Percentiles rank a stretch among this genome's conserved stretches.
Conservation (phyloP, 2,329 filamentous ascomycete species). For the Penicillium paneum region DNA sequence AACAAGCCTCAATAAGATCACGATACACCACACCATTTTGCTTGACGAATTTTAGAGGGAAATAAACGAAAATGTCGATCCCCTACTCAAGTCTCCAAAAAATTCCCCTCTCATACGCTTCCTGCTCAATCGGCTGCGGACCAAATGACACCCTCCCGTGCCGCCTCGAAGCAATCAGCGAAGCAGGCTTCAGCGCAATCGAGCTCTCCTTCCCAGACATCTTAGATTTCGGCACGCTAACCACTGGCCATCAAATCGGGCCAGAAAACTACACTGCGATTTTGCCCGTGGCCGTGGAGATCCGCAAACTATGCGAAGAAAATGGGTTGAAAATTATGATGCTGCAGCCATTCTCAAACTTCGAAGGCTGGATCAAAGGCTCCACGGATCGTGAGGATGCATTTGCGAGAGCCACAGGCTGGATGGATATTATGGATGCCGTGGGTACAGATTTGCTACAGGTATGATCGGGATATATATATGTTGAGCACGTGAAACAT, state of each 20-base stretch:
- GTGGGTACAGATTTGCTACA: constrained; percentile 69
- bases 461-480: constrained; percentile 39
- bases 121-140: constrained; percentile 42
- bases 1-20: not conserved
- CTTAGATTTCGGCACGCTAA: constrained; percentile 56
- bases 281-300: constrained; percentile 52
- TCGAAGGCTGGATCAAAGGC: constrained; percentile 67
- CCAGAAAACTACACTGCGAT: constrained; percentile 61
- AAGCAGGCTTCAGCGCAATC: constrained; percentile 57
- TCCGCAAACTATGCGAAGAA: constrained; percentile 55
- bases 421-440: constrained; percentile 69
- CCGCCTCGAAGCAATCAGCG: constrained; percentile 41
- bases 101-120: constrained; percentile 42
- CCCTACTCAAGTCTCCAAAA: constrained; percentile 17
- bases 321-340: constrained; percentile 63
- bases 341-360: constrained; percentile 72
- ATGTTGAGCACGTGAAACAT: not conserved
- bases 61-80: constrained; percentile 11
- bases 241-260: constrained; percentile 51
- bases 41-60: not conserved
- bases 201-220: constrained; percentile 75
- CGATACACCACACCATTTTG: not conserved
- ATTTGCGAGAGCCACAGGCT: constrained; percentile 61
- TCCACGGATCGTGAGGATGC: constrained; percentile 60
- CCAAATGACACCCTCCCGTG: constrained; percentile 35